Percentiles rank a stretch among this genome's conserved stretches.
phyloP scores from a whole-genome alignment of 768 basidiomycete genomes.

The Mrakia hoshinonis region DNA sequence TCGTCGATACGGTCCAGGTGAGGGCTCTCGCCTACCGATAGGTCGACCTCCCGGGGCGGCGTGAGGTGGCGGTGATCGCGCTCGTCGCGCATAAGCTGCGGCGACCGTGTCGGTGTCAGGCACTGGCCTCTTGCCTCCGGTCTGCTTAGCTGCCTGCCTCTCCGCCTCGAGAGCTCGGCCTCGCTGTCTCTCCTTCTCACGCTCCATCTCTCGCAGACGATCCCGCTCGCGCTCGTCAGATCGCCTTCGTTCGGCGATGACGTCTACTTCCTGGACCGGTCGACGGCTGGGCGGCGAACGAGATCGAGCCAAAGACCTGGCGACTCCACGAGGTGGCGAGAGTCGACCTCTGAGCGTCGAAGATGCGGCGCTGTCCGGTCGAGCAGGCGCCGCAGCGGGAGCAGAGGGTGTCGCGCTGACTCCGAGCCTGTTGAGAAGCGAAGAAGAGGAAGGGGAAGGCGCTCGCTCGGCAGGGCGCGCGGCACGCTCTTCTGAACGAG shows the following conservation, averaged over 20 bases:
- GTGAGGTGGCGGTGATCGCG: background rate
- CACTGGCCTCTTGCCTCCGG: background rate
- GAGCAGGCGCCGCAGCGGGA: background rate
- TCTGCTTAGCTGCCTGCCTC: background rate
- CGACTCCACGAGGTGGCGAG: background rate
- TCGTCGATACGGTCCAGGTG: background rate
- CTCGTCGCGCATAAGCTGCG: background rate
- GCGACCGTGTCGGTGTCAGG: background rate
- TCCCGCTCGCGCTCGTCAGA: slow-evolving; percentile 1
- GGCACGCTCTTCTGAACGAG: background rate
- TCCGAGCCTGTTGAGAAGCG: background rate
- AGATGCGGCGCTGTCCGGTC: background rate
- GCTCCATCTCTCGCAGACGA: background rate
- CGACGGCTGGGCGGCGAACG: background rate
- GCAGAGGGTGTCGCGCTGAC: background rate
- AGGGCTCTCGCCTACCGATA: background rate
- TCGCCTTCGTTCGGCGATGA: background rate
- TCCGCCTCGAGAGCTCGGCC: slow-evolving; percentile 4
- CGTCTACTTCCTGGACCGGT: background rate
- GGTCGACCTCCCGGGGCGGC: background rate
- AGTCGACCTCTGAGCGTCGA: background rate
- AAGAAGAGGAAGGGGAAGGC: background rate
- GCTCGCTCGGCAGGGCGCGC: background rate
- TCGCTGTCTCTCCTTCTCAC: background rate
- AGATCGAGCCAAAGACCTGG: background rate